Evolutionary conservation across 495 filamentous ascomycete species (phyloP), one percentile per base, ranked within the genome.

Genomic region (Penicillium chermesinum): DNA sequence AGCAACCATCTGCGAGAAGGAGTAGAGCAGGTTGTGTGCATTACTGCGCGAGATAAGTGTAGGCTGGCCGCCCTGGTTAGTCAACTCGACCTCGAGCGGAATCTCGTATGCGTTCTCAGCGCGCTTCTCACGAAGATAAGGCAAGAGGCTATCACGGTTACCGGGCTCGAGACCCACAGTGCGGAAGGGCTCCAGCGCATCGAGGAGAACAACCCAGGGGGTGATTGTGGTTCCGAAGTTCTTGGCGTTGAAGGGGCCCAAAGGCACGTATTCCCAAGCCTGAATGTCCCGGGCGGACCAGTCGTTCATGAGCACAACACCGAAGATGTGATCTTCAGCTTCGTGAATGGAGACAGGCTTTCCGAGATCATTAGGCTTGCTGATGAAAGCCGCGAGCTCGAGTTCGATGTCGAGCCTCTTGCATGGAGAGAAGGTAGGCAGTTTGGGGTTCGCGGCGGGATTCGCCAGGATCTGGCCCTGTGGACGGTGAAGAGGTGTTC

Each of bases 201-300:
- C 89, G 12, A 84, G 68, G 3, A 93, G 69, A 12, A 97, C 87
- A 1, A 97, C 84, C 91, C 91, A 97, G 0, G 89, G 78, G 44
- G 83, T 88, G 50, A 96, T 87, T 2, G 80, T 86, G 0, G 89
- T 93, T n/a, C 82, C 88, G 65, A 96, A 95, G 64, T 93, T 95
- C 77, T 97, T 97, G 5, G 81, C 74, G 50, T 88, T 91, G 70
- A 97, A 96, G 1, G 91, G 91, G 0, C 88, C 88, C 18, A 93
- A 67, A 2, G 88, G 88, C 2, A 89, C 70, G 55, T 91, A 94
- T 67, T 96, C 91, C 89, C 89, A 96, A 4, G 76, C 73, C 64
- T 96, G 91, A 37, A 96, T 84, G 60, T 96, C 91, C 41, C 91
- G 74, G 8, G 90, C 91, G 50, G 84, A 90, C 91, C 91, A 96